Conservation (phyloP, 2,329 filamentous ascomycete genomes). For the Claviceps citrina region DNA sequence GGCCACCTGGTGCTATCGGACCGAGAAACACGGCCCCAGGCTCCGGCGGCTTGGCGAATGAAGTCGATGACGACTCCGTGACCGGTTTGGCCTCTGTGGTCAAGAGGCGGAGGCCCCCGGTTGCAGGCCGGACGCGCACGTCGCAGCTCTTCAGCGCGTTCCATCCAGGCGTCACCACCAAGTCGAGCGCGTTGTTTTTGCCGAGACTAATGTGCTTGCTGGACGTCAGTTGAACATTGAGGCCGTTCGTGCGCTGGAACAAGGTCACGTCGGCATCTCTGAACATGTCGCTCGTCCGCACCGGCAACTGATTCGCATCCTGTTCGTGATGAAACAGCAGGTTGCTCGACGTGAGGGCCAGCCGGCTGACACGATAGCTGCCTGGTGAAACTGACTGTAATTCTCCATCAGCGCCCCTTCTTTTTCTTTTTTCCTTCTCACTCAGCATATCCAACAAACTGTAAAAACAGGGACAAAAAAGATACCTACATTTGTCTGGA, state of each 20-base stretch:
- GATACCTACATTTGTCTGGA: slow-evolving; percentile 22
- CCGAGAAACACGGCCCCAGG: slow-evolving; percentile 37
- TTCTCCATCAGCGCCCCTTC: slow-evolving; percentile 12
- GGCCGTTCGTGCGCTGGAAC: slow-evolving; percentile 53
- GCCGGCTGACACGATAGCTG: slow-evolving; percentile 57
- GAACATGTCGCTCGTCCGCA: slow-evolving; percentile 36
- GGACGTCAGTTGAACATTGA: slow-evolving; percentile 52
- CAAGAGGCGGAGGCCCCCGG: slow-evolving; percentile 48
- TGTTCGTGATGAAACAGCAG: slow-evolving; percentile 52
- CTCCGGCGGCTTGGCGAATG: slow-evolving; percentile 35
- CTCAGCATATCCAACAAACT: too few species aligned
- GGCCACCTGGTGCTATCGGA: slow-evolving; percentile 27
- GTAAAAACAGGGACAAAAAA: too few species aligned
- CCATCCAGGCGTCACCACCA: slow-evolving; percentile 58
- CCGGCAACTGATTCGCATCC: slow-evolving; percentile 31
- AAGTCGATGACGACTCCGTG: slow-evolving; percentile 22
- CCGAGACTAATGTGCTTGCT: slow-evolving; percentile 65
- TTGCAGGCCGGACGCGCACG: slow-evolving; percentile 46
- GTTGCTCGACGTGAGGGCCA: slow-evolving; percentile 49
- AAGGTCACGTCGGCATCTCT: slow-evolving; percentile 49
- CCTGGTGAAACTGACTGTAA: slow-evolving; percentile 50
- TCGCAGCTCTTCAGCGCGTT: slow-evolving; percentile 49
- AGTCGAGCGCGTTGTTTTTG: slow-evolving; percentile 59
- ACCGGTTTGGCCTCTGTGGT: slow-evolving; percentile 42
- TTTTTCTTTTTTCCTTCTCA: background rate